These are phyloP conservation scores for Hericium coralloides DNA, from an alignment of 768 basidiomycete genomes.

Conservation along the genomic window DNA sequence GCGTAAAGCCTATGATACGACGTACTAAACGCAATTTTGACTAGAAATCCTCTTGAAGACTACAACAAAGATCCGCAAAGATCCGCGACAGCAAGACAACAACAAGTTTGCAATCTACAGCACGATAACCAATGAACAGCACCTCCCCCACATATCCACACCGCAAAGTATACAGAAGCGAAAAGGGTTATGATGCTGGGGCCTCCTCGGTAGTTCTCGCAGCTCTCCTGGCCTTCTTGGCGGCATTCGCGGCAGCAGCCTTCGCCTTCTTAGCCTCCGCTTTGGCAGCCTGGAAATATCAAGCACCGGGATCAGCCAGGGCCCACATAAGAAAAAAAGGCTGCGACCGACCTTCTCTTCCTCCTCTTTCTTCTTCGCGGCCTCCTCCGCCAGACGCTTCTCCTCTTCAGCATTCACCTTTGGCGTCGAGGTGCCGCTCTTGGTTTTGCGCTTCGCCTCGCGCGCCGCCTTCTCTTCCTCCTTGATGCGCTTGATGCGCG, in stretches of 20 bases:
- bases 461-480: constrained; percentile 92
- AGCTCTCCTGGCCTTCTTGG: constrained; percentile 78
- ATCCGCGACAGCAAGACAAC: no score
- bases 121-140: no score
- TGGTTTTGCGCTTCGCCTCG: constrained; percentile 78
- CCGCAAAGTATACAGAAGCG: background rate
- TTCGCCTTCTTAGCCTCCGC: constrained; percentile 82
- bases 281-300: constrained; percentile 35
- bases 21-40: no score
- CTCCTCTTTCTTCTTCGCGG: constrained; percentile 72
- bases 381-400: constrained; percentile 60
- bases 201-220: constrained; percentile 42
- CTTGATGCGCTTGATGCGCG: constrained; percentile 95
- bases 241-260: constrained; percentile 78
- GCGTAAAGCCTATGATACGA: no score
- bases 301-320: background rate
- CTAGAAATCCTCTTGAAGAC: no score
- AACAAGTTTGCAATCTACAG: no score
- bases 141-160: no score
- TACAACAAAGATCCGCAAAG: no score
- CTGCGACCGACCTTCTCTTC: constrained; percentile 59
- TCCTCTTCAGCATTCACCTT: constrained; percentile 33
- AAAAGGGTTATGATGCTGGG: constrained; percentile 2
- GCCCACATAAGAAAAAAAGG: background rate
- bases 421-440: constrained; percentile 36